Base-by-base conservation (phyloP, 768 basidiomycete genomes). In the Tricholoma matsutake region DNA sequence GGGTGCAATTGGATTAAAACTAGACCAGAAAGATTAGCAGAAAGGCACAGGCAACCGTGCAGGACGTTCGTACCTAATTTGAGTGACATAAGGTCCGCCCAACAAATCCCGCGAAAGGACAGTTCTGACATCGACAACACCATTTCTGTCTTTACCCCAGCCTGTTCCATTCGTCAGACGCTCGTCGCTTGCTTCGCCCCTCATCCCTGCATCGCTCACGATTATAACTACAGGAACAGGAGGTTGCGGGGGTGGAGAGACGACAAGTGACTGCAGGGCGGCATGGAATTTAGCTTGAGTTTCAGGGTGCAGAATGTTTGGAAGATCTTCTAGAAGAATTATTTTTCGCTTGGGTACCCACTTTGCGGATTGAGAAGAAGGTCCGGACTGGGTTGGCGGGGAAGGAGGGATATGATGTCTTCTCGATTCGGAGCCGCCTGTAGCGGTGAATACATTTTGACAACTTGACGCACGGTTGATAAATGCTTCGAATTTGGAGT, bases 1-100 rank as follows among this genome's bases (percentile, higher is more conserved):
- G 0, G 86, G 82, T 0, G 97, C 94, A 53, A 99, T 88, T 0
- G 96, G 89, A 64, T 97, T 94, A 75, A 98, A 98, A 47, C 95
- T 96, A 67, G 22, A 61, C 61, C 7, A 34, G 58, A 28, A 56
- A 45, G 13, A 31, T 49, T 14, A 51, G 43, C 28, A 63, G 57
- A 53, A 29, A 35, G 54, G 31, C 45, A 34, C 22, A 43, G 31
- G 39, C n/a, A 52, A 58, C 34, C 29, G 47, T 58, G n/a, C 37
- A 18, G 35, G 45, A 25, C 20, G 25, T 14, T 77, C 85, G 51
- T 69, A 96, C 95, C 79, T 78, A 58, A 98, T 88, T 64, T 90
- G 83, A n/a, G 85, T 86, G 57, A 93, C 89, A 66, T 84, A 91
- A 0, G 88, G 87, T 4, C 88, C 84, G n/a, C 79, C 73, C 28